These are phyloP conservation scores for Nelumbo lutea DNA, from an alignment of 164 flowering plant species.

Conservation along the genomic window DNA sequence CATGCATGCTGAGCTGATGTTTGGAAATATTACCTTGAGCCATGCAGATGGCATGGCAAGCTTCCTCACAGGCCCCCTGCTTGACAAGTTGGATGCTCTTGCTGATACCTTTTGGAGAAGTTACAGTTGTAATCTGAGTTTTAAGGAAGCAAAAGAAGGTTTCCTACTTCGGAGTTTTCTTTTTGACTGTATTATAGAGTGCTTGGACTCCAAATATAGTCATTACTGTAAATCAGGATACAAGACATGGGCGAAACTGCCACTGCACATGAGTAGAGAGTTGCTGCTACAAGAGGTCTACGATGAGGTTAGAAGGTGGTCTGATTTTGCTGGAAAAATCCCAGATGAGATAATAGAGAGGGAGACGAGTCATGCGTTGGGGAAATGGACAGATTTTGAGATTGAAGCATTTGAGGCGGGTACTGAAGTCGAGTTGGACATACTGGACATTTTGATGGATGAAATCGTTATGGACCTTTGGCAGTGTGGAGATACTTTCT, in stretches of 20 bases:
- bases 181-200: conserved; percentile 62
- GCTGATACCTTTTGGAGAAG: conserved; percentile 29
- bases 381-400: conserved; percentile 70
- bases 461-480: conserved; percentile 54
- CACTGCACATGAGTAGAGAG: conserved; percentile 22
- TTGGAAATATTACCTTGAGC: conserved; percentile 23
- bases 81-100: conserved; percentile 46
- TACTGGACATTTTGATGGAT: conserved; percentile 48
- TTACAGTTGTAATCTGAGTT: conserved; percentile 16
- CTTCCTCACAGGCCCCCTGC: conserved; percentile 30
- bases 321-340: conserved; percentile 33
- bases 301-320: conserved; percentile 49
- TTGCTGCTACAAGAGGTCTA: conserved; percentile 35
- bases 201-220: conserved; percentile 39
- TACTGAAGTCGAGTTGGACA: conserved; percentile 31
- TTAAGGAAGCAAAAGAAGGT: conserved; percentile 30
- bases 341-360: conserved; percentile 62
- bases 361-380: conserved; percentile 63
- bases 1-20: conserved; percentile 47
- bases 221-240: conserved; percentile 31
- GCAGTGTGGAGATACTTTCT: conserved; percentile 8
- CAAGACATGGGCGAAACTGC: conserved; percentile 35
- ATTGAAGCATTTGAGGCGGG: conserved; percentile 51
- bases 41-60: conserved; percentile 16
- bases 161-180: conserved; percentile 41